Percentiles rank a stretch among this genome's conserved stretches.
phyloP scores from a whole-genome alignment of 768 basidiomycete species.

The Hygrophoropsis aurantiaca region DNA sequence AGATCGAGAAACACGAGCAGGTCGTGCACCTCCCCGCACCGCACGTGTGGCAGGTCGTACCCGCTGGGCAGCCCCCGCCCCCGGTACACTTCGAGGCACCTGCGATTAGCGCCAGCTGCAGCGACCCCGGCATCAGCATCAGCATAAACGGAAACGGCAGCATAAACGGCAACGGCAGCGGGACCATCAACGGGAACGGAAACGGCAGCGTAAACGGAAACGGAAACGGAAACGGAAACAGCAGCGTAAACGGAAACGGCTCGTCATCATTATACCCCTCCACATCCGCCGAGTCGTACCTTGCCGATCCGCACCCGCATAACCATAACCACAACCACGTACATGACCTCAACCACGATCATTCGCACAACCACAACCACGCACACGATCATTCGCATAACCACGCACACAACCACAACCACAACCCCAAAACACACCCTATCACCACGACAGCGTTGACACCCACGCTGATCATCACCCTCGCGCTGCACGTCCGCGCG shows the following conservation, averaged over 20 bases:
- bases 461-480: conserved; percentile 66
- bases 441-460: conserved; percentile 16
- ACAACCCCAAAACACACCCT: conserved; percentile 1
- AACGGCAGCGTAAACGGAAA: conserved; percentile 8
- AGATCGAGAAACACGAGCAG: conserved; percentile 84
- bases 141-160: conserved; percentile 9
- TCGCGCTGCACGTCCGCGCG: conserved; percentile 72
- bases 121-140: no score
- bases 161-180: no score
- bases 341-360: conserved; percentile 13
- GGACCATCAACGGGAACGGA: neutral
- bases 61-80: conserved; percentile 29
- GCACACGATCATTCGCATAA: conserved; percentile 15
- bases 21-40: conserved; percentile 83
- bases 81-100: neutral
- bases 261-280: conserved; percentile 6
- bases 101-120: neutral
- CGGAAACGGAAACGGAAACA: conserved; percentile 3
- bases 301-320: no score
- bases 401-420: conserved; percentile 10
- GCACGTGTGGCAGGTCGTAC: conserved; percentile 85
- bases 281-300: conserved; percentile 3
- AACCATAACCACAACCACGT: neutral
- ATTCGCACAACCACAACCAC: conserved; percentile 14
- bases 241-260: conserved; percentile 19